These are phyloP conservation scores for Fraxinus angustifolia DNA, from an alignment of 305 asterid genomes.

Conservation along the genomic window DNA sequence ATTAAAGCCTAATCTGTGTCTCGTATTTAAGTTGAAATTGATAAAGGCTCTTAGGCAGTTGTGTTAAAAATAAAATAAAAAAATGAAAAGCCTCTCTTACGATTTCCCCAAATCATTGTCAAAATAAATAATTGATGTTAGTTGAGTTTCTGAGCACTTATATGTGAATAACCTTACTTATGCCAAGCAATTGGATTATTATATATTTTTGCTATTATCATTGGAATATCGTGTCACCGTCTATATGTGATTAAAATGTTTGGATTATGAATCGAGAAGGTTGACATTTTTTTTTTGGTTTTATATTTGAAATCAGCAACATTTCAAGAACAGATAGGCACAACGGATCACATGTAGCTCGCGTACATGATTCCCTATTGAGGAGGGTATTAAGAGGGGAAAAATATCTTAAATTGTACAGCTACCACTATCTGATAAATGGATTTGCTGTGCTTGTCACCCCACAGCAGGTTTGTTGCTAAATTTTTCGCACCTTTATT, in stretches of 20 bases:
- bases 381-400: conserved; percentile 58
- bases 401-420: conserved; percentile 77
- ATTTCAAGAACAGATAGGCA: conserved; percentile 35
- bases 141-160: neutral
- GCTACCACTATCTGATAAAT: conserved; percentile 86
- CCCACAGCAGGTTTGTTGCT: conserved; percentile 63
- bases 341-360: conserved; percentile 44
- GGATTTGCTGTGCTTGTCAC: conserved; percentile 92
- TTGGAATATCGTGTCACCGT: conserved; percentile 8
- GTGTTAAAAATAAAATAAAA: neutral
- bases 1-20: neutral
- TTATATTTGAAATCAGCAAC: conserved; percentile 48
- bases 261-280: conserved; percentile 4
- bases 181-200: neutral
- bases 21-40: conserved; percentile 9
- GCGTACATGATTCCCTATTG: conserved; percentile 69
- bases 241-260: neutral
- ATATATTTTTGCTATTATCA: neutral
- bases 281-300: conserved; percentile 11
- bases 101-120: neutral
- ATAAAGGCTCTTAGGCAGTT: neutral
- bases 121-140: conserved; percentile 5
- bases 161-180: neutral
- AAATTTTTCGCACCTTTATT: neutral
- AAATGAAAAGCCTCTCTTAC: neutral